These are phyloP conservation scores for Aurantiochytrium sp. DNA, from an alignment of 108 stramenopile species.

Conservation along the genomic window DNA sequence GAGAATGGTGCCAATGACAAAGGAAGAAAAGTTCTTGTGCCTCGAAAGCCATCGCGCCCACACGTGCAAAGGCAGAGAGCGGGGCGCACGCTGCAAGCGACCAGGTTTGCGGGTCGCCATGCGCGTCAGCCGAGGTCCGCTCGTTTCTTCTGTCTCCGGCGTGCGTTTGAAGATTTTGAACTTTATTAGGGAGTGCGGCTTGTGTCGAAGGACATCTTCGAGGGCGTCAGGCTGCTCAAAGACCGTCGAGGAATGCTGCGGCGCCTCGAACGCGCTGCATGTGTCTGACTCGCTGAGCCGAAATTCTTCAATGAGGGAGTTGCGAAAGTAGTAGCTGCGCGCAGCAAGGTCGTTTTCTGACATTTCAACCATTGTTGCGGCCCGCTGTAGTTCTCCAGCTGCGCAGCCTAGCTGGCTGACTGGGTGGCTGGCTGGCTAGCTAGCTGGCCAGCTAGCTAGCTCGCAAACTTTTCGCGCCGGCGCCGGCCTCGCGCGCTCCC, in stretches of 20 bases:
- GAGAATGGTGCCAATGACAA: background rate
- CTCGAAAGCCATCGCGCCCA: background rate
- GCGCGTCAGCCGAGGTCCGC: background rate
- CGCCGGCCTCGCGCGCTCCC: too few relatives aligned
- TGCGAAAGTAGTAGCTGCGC: background rate
- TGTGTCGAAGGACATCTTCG: background rate
- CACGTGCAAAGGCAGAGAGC: background rate
- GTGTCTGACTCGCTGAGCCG: slow-evolving; percentile 12
- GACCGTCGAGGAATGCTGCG: background rate
- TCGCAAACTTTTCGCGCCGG: too few relatives aligned
- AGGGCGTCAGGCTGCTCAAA: background rate
- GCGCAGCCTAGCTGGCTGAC: background rate
- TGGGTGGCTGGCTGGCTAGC: too few relatives aligned
- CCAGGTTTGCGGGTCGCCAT: background rate
- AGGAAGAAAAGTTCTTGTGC: slow-evolving; percentile 5
- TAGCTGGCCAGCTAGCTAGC: too few relatives aligned
- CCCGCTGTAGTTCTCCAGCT: background rate
- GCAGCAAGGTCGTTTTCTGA: background rate
- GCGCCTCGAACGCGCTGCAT: background rate
- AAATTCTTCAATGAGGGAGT: background rate
- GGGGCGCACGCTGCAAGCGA: background rate
- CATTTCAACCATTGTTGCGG: background rate
- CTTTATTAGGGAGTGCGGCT: background rate
- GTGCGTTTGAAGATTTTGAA: slow-evolving; percentile 11
- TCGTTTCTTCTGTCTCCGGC: background rate